Evolutionary conservation across 1,139 yeast species (phyloP).

Genomic region (Hyphopichia khmerensis): DNA sequence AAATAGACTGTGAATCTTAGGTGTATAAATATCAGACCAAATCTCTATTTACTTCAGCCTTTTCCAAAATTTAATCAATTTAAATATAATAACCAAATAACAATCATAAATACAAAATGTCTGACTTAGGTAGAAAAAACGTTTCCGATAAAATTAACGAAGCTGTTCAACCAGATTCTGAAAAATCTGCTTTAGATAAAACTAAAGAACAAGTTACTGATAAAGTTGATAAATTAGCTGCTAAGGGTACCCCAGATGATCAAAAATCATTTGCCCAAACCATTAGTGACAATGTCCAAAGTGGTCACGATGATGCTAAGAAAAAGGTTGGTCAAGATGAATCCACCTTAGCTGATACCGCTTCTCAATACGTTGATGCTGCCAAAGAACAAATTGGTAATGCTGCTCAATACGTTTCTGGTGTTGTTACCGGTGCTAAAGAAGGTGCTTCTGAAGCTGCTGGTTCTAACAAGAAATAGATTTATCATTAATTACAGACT

Average conservation of each 20-base stretch:
- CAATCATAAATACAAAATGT: constrained; percentile 37
- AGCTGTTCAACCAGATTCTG: constrained; percentile 67
- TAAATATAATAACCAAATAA: background rate
- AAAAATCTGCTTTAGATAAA: constrained; percentile 64
- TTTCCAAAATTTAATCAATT: no score
- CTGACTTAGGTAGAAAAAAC: constrained; percentile 78
- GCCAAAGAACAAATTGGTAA: constrained; percentile 62
- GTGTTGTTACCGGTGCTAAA: constrained; percentile 58
- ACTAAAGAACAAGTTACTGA: constrained; percentile 73
- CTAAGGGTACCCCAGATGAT: constrained; percentile 55
- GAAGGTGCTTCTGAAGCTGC: constrained; percentile 49
- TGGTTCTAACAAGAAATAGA: constrained; percentile 21
- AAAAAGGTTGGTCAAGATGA: constrained; percentile 23
- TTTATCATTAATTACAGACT: background rate
- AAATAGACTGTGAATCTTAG: background rate
- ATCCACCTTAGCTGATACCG: constrained; percentile 50
- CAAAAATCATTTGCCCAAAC: constrained; percentile 71
- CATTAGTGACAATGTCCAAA: constrained; percentile 53
- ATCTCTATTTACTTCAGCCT: background rate
- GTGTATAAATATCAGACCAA: background rate
- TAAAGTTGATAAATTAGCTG: constrained; percentile 62
- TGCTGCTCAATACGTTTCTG: constrained; percentile 62
- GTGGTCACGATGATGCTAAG: constrained; percentile 53
- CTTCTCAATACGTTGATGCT: constrained; percentile 56
- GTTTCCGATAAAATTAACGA: constrained; percentile 68